phyloP scores from a whole-genome alignment of 306 rosid genomes.

The Vachellia collinsii region DNA sequence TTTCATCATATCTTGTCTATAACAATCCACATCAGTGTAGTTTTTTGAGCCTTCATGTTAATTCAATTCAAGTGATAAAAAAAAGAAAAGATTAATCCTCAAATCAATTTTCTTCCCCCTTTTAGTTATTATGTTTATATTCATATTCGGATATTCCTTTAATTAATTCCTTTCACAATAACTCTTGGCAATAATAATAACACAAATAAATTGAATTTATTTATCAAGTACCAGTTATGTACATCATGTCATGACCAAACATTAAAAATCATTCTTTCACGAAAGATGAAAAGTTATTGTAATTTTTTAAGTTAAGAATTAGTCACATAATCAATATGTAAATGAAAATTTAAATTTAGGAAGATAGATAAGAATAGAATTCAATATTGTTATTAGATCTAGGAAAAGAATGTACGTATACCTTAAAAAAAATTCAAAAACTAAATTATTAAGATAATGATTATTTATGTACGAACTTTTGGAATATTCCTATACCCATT shows the following conservation, averaged over 20 bases:
- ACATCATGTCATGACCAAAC: not conserved
- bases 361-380: no score
- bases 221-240: not conserved
- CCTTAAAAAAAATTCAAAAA: not conserved
- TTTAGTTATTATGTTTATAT: no score
- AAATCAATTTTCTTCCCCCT: not conserved
- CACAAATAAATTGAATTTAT: not conserved
- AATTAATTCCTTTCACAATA: not conserved
- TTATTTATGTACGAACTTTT: not conserved
- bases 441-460: not conserved
- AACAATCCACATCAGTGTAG: not conserved
- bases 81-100: not conserved
- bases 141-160: not conserved
- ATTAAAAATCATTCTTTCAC: not conserved
- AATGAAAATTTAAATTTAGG: no score
- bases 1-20: no score
- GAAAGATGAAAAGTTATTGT: not conserved
- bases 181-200: not conserved
- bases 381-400: no score
- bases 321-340: not conserved
- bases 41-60: not conserved
- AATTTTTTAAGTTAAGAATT: no score
- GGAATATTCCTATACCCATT: not conserved
- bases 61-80: not conserved
- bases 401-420: no score